Percentiles rank a stretch among this genome's conserved stretches.
Conservation (phyloP, 805 yeast genomes). For the Kurtzmaniella fragi region DNA sequence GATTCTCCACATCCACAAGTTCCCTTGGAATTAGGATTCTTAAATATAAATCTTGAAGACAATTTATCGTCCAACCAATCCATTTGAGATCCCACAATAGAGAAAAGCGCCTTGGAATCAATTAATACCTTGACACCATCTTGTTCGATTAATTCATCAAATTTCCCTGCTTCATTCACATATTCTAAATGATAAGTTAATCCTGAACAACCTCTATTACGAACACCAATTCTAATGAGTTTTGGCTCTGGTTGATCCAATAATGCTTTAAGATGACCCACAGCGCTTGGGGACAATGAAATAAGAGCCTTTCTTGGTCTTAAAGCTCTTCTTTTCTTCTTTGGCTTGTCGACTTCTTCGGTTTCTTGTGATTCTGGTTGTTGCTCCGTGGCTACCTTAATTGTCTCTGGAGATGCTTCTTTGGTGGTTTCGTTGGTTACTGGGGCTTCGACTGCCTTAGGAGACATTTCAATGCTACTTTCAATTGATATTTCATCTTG, state of each 20-base stretch:
- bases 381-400: slow-evolving; percentile 3
- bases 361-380: slow-evolving; percentile 4
- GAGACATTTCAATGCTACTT: not conserved
- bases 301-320: slow-evolving; percentile 90
- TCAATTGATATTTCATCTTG: not conserved
- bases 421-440: slow-evolving; percentile 4
- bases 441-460: slow-evolving; percentile 3
- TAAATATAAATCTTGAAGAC: slow-evolving; percentile 83
- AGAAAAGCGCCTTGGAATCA: slow-evolving; percentile 92
- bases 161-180: slow-evolving; percentile 86
- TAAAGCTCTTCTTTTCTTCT: slow-evolving; percentile 53
- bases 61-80: slow-evolving; percentile 96
- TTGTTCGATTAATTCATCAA: slow-evolving; percentile 89
- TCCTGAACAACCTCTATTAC: slow-evolving; percentile 96
- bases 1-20: slow-evolving; percentile 99
- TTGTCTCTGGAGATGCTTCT: slow-evolving; percentile 4
- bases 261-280: slow-evolving; percentile 61
- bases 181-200: slow-evolving; percentile 87
- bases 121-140: slow-evolving; percentile 90
- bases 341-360: slow-evolving; percentile 9
- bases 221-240: slow-evolving; percentile 88
- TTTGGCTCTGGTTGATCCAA: slow-evolving; percentile 82
- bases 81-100: slow-evolving; percentile 96
- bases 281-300: slow-evolving; percentile 71
- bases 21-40: slow-evolving; percentile 95